Evolutionary conservation across 2,329 filamentous ascomycete genomes (phyloP), one percentile per base, ranked within the genome.

Genomic region (Periconia digitata): DNA sequence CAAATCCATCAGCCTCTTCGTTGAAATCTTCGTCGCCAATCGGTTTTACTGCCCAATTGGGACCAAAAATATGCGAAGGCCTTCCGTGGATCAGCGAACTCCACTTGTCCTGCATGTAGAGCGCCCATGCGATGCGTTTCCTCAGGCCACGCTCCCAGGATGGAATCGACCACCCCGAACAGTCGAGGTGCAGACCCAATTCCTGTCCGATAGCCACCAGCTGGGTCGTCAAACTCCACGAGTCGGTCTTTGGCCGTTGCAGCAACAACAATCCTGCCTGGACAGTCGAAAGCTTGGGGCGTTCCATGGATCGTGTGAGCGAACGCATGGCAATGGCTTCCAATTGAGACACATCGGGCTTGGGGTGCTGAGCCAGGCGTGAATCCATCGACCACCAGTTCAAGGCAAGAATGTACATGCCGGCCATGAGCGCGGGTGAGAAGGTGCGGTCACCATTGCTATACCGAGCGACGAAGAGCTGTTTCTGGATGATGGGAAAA

Each of bases 31-130:
- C 82, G 39, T 78, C 71, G 4, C 75, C 79, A n/a, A 90, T 79
- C 6, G 77, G 67, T 49, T 79, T 79, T 6, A 95, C 90, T 1
- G 86, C 90, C 90, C 90, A 95, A 69, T 95, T 84, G 17, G 79
- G 75, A 16, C 77, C 71, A 54, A 82, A 81, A 47, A 86, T 84
- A 57, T 95, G 90, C 4, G 90, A 94, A 1, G 90, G 91, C 10
- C 90, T 85, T 8, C 90, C 90, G 63, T 95, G 89, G 20, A 94
- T 85, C 17, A 95, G 77, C 2, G 90, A 86, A 15, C 88, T 89
- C 91, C 91, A 95, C 70, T 89, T 95, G 72, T 96, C 92, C 72
- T 96, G 90, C 86, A 95, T 92, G 68, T 94, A 95, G 43, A 95
- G 72, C 2, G 89, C 91, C 91, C 92, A 96, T 1, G 90, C 90